Base-by-base conservation (phyloP, 805 yeast species). In the Nakazawaea populi region DNA sequence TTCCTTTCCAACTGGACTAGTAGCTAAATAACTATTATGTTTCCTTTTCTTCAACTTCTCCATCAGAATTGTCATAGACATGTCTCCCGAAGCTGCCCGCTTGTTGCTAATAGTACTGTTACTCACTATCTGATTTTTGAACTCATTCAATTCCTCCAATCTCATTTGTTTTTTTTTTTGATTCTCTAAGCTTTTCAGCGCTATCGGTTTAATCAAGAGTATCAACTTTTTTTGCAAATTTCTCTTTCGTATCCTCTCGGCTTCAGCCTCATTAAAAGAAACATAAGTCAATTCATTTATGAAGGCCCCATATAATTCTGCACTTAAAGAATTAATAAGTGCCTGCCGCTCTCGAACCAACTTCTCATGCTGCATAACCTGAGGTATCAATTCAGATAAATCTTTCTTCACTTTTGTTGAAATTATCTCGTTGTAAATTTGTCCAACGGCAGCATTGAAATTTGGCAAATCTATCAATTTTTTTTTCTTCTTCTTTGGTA, bases 251-350 rank as follows among this genome's bases (percentile, higher is more conserved):
- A 71, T 61, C 1, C 54, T 34, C n/a, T 69, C 74, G 0, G 94
- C 86, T 43, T 67, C 64, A 2, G 69, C 60, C 31, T 75, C 75
- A 41, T 75, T 58, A 0, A 70, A 64, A 3, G 67, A 62, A 38
- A 75, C 63, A 57, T 73, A 80, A 0, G 79, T 60, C 38, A 76
- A 70, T 55, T 86, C 91, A 42, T 77, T 73, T 41, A 87, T 59
- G 57, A 87, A 83, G 0, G 91, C 87, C 14, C 64, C 59, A 54
- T 70, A 85, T 1, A 87, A 61, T 40, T 82, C 87, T 1, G 63
- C 58, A 1, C 83, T 60, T n/a, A 84, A 65, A 0, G 64, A 52
- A 0, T 71, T 61, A 2, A 81, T 61, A 1, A 72, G 48, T 7
- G 52, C 32, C 14, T 36, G 51, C 28, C 64, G 54, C 52, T 62